A percentile compares a stretch with the other conserved stretches of the same genome.
These are phyloP conservation scores for Termitomyces sp. DNA, from an alignment of 768 basidiomycete species.

Conservation along the genomic window DNA sequence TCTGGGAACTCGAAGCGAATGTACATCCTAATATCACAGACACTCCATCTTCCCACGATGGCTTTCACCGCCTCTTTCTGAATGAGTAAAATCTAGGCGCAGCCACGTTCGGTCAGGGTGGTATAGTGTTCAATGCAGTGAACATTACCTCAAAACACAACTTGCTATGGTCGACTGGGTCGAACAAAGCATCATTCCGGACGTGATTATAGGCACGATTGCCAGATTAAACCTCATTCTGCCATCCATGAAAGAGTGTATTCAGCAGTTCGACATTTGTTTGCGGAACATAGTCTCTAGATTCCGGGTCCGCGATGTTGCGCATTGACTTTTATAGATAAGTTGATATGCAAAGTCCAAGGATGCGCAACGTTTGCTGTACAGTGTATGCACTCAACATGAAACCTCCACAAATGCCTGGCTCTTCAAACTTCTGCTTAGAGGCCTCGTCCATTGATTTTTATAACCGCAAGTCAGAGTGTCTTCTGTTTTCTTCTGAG, in stretches of 20 bases:
- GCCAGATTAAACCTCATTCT: background rate
- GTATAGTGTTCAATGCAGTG: background rate
- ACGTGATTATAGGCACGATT: background rate
- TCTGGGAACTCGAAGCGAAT: background rate
- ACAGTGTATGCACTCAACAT: too few relatives aligned
- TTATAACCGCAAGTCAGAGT: too few relatives aligned
- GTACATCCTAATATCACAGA: background rate
- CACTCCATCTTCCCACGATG: background rate
- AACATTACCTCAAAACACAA: background rate
- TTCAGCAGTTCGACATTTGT: background rate
- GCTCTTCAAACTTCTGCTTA: too few relatives aligned
- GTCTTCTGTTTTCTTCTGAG: too few relatives aligned
- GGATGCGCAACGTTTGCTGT: too few relatives aligned
- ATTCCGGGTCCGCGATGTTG: too few relatives aligned
- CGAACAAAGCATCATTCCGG: background rate
- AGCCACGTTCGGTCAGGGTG: background rate
- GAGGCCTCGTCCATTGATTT: too few relatives aligned
- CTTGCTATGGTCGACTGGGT: background rate
- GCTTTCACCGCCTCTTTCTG: background rate
- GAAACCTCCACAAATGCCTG: too few relatives aligned
- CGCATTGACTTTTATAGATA: too few relatives aligned
- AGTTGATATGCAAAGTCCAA: too few relatives aligned
- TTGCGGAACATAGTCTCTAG: background rate
- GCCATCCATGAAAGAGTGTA: background rate
- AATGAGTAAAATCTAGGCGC: too few relatives aligned